Base-by-base conservation (phyloP, 305 asterid species). In the Fraxinus dipetala region DNA sequence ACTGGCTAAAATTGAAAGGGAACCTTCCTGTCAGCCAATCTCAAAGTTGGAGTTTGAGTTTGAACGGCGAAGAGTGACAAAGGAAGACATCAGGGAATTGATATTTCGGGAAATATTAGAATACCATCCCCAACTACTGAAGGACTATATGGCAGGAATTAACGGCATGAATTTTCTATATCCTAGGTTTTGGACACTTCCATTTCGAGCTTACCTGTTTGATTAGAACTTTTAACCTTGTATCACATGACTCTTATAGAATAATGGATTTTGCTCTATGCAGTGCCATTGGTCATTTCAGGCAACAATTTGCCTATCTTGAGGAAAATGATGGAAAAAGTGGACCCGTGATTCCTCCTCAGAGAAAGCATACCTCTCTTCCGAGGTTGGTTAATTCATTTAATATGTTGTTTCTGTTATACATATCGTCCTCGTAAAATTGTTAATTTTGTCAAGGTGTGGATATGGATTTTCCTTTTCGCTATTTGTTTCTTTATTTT, bases 31-130 rank as follows among this genome's bases (percentile, higher is more conserved):
- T 84, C 89, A 78, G 81, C 89, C 88, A 75, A 87, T 89, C 85
- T 85, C 91, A 4, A 89, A 89, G 88, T 77, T 89, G 73, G 91
- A 89, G 87, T 89, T 89, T 87, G 91, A 87, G 82, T 89, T 87
- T 82, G 91, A 89, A 83, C 82, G 87, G 35, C 85, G 89, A 82
- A 83, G 90, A 80, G 59, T 89, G 79, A 87, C 91, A 74, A 87
- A 89, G 90, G 91, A 89, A 83, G 91, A 89, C 72, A 63, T 89
- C 48, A 83, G 89, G 82, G 91, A 89, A 79, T 77, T 89, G 54
- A 85, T 89, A 82, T 89, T 82, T 81, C 89, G 88, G 72, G 91
- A 89, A 86, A 89, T 89, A 78, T 69, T 89, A 76, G 91, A 89
- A 83, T 87, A 85, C 73, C 90, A 89, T 85, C 91, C 91, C 72